Conservation (phyloP, 2,329 filamentous ascomycete genomes). For the Cladophialophora carrionii region DNA sequence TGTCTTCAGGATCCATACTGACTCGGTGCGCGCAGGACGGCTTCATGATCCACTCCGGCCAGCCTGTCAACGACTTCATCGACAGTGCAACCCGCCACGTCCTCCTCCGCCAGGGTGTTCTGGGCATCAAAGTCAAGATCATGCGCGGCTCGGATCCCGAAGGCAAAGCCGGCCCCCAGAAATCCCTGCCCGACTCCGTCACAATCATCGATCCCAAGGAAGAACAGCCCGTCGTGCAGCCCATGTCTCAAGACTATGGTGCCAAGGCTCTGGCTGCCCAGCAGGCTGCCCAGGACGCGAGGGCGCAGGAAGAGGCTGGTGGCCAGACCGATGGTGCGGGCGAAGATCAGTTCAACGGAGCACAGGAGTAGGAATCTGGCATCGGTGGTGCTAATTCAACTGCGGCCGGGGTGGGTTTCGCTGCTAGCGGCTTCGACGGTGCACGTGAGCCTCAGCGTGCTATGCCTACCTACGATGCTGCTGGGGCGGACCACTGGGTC, state of each 20-base stretch:
- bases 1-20: not conserved
- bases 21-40: conserved; percentile 66
- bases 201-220: conserved; percentile 99
- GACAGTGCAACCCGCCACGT: conserved; percentile 98
- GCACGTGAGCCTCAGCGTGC: conserved; percentile 4
- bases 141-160: conserved; percentile 99
- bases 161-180: conserved; percentile 97
- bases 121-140: conserved; percentile 99
- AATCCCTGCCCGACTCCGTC: conserved; percentile 96
- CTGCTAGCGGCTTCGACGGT: conserved; percentile 12
- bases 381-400: conserved; percentile 15
- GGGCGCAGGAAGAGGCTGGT: conserved; percentile 57
- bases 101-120: conserved; percentile 98
- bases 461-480: conserved; percentile 5
- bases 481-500: not conserved
- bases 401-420: conserved; percentile 6
- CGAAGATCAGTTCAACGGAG: conserved; percentile 47
- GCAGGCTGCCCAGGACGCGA: conserved; percentile 58
- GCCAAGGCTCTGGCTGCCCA: conserved; percentile 78
- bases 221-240: conserved; percentile 92
- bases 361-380: conserved; percentile 50
- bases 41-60: conserved; percentile 99
- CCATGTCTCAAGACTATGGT: conserved; percentile 97
- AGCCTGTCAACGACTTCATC: conserved; percentile 99
- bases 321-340: conserved; percentile 40